Evolutionary conservation across 208 protist genomes (phyloP), one percentile per base, ranked within the genome.

Genomic region (Acanthamoeba castellanii): DNA sequence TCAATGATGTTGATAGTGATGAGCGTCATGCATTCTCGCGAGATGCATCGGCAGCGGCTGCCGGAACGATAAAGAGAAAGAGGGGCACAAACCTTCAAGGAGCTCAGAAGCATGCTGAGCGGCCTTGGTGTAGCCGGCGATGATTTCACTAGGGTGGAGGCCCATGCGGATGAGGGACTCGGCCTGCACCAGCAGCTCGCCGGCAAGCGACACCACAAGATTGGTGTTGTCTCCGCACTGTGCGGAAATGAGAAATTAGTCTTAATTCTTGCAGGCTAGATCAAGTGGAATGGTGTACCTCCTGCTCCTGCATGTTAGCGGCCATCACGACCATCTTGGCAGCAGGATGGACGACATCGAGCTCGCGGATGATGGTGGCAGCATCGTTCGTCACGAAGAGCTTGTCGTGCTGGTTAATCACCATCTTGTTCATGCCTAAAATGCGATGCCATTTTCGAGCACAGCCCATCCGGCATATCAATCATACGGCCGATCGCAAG

Each of bases 371-470:
- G 84, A 99, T 99, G 14, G 99, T 99, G n/a, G 99, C 99, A 22
- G 99, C 99, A 97, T 99, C 99, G 96, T 99, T 99, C 3, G 99
- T 99, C 52, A 99, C 99, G 96, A 99, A 99, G 13, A 99, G 96
- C 97, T 99, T 99, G 94, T 99, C 99, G 2, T 99, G 97, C 95
- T 99, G 99, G 97, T 99, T 99, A 93, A 99, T 99, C 42, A 99
- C 98, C 98, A 99, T 99, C 98, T 99, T 99, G 96, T 99, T 99
- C 96, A 99, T 99, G 18, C 99, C 98, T 98, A 61, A 18, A 52
- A 37, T 47, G 25, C 22, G 37, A 95, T 94, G 47, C 30, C 27
- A n/a, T 93, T 95, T 45, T 20, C 92, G 94, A 72, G 82, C 32
- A 45, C 25, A 95, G 30, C 20, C 18, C 88, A 90, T 14, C 45